A percentile compares a stretch with the other conserved stretches of the same genome.
Evolutionary conservation across 768 basidiomycete genomes (phyloP).

Genomic region (Coprinopsis marcescibilis): DNA sequence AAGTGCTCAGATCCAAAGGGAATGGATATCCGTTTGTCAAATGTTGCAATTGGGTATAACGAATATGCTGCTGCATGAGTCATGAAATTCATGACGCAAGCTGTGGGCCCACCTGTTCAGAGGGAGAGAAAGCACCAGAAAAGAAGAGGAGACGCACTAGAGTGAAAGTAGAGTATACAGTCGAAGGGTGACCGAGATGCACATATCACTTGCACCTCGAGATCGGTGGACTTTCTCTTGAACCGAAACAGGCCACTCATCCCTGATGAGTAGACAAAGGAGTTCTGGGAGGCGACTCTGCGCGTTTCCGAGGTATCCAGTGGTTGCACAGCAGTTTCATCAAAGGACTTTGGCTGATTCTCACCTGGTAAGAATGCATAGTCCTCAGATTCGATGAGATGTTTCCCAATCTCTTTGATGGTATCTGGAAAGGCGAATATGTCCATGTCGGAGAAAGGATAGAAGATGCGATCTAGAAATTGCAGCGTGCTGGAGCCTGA

Average conservation of each 20-base stretch:
- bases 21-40: slow-evolving; percentile 2
- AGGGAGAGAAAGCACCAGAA: neutral
- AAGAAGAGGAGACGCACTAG: slow-evolving; percentile 1
- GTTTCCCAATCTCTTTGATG: slow-evolving; percentile 1
- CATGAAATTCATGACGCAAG: slow-evolving; percentile 6
- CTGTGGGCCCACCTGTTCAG: neutral
- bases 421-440: neutral
- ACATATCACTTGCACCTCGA: slow-evolving; percentile 3
- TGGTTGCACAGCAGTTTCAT: neutral
- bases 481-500: slow-evolving; percentile 6
- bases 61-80: slow-evolving; percentile 1
- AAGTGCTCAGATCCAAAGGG: neutral
- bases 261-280: neutral
- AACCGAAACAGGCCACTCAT: slow-evolving; percentile 3
- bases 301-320: neutral
- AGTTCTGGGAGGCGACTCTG: neutral
- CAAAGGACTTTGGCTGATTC: neutral
- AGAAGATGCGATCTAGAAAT: slow-evolving; percentile 4
- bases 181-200: neutral
- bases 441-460: slow-evolving; percentile 1
- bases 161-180: slow-evolving; percentile 7
- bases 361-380: neutral
- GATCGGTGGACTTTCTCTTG: neutral
- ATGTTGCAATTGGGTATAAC: slow-evolving; percentile 1
- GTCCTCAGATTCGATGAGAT: slow-evolving; percentile 1